Conservation (phyloP, 257 asterid species). For the Lithospermum erythrorhizon region DNA sequence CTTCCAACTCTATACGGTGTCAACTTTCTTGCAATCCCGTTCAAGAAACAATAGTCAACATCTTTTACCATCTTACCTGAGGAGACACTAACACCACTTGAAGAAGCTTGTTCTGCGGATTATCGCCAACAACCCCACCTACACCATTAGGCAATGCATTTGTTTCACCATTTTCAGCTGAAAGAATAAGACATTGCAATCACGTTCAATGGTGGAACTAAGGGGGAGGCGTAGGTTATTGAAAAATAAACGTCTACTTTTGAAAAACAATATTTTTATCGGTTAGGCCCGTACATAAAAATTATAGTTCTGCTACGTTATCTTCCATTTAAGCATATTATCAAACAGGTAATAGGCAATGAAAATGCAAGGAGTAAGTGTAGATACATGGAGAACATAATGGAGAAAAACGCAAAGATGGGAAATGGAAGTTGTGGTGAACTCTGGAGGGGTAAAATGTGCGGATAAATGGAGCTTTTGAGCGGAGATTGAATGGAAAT, state of each 20-base stretch:
- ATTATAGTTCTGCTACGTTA: too few relatives aligned
- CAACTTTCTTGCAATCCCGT: too few relatives aligned
- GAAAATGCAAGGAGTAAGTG: neutral
- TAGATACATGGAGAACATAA: slow-evolving; percentile 35
- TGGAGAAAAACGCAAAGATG: slow-evolving; percentile 24
- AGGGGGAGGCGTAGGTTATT: too few relatives aligned
- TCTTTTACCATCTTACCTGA: slow-evolving; percentile 36
- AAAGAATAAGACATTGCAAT: neutral
- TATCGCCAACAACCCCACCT: slow-evolving; percentile 29
- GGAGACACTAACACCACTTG: slow-evolving; percentile 91
- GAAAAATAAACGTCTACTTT: too few relatives aligned
- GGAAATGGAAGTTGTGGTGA: slow-evolving; percentile 19
- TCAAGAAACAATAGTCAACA: neutral
- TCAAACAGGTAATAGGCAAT: neutral
- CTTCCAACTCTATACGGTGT: too few relatives aligned
- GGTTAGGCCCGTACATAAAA: too few relatives aligned
- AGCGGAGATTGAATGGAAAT: slow-evolving; percentile 25
- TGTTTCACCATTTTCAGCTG: slow-evolving; percentile 39
- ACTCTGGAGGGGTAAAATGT: slow-evolving; percentile 13
- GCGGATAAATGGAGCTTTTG: slow-evolving; percentile 24
- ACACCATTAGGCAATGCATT: slow-evolving; percentile 39
- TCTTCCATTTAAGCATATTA: neutral
- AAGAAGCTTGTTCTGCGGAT: slow-evolving; percentile 38
- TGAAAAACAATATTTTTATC: too few relatives aligned
- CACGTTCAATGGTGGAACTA: too few relatives aligned